These are phyloP conservation scores for Leccinum pellstonianum DNA, from an alignment of 768 basidiomycete species.

Conservation along the genomic window DNA sequence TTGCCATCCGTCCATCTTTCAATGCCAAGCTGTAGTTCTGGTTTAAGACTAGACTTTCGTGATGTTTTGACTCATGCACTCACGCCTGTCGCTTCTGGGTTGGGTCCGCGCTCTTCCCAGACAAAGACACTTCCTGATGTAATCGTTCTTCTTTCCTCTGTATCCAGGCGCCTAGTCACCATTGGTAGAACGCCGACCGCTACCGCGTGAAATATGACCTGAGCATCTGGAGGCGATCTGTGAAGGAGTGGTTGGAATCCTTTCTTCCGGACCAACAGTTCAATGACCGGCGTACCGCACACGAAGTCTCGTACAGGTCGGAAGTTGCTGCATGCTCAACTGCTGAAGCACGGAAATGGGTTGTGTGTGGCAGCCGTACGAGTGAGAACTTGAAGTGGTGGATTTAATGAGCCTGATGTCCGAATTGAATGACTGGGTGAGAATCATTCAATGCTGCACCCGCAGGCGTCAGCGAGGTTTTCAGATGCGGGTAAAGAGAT, in stretches of 20 bases:
- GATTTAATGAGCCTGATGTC: constrained; percentile 30
- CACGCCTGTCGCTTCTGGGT: constrained; percentile 65
- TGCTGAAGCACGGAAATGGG: constrained; percentile 10
- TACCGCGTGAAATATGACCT: constrained; percentile 75
- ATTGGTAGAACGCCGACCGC: constrained; percentile 56
- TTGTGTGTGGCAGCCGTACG: constrained; percentile 19
- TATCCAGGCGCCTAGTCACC: constrained; percentile 69
- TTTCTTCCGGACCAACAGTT: background rate
- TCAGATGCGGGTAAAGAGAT: constrained; percentile 3
- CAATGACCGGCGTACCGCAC: constrained; percentile 36
- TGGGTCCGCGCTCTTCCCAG: constrained; percentile 78
- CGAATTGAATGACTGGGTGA: constrained; percentile 21
- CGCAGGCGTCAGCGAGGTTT: constrained; percentile 15
- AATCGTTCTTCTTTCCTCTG: constrained; percentile 70
- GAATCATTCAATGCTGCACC: constrained; percentile 26
- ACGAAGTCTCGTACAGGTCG: constrained; percentile 64
- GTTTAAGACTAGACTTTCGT: constrained; percentile 10
- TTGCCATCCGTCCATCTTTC: constrained; percentile 83
- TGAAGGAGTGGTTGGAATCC: background rate
- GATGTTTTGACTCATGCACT: constrained; percentile 23
- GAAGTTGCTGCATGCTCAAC: constrained; percentile 52
- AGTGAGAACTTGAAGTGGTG: constrained; percentile 24
- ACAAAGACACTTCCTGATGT: constrained; percentile 74
- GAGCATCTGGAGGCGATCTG: constrained; percentile 63
- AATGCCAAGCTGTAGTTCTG: constrained; percentile 55